A percentile compares a stretch with the other conserved stretches of the same genome.
Evolutionary conservation across 768 basidiomycete species (phyloP).

Genomic region (Trametes coccinea): DNA sequence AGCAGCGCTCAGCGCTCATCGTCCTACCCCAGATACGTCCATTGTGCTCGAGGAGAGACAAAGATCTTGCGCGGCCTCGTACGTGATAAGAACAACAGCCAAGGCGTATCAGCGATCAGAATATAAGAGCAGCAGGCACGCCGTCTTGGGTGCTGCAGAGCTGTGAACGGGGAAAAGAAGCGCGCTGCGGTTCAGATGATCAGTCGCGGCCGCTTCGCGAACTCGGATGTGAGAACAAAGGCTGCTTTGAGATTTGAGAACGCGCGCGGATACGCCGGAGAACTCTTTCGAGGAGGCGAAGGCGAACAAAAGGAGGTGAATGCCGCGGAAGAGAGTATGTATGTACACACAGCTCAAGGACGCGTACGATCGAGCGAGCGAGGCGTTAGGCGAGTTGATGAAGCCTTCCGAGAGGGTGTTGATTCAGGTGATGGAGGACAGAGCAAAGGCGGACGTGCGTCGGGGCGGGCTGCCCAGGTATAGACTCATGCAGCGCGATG

Average conservation of each 20-base stretch:
- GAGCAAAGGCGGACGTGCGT: not conserved
- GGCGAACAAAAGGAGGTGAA: not conserved
- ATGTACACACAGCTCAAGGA: no score
- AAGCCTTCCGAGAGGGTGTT: no score
- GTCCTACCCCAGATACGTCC: constrained; percentile 8
- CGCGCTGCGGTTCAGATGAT: constrained; percentile 3
- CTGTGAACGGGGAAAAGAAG: not conserved
- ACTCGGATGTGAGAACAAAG: constrained; percentile 6
- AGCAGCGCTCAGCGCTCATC: not conserved
- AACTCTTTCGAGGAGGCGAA: not conserved
- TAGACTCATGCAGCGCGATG: constrained; percentile 4
- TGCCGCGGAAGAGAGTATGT: not conserved
- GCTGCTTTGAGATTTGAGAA: not conserved
- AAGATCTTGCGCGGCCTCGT: not conserved
- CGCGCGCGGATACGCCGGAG: not conserved
- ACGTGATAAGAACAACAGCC: not conserved
- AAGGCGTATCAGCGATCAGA: not conserved
- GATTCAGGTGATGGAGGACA: not conserved
- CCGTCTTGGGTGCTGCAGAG: not conserved
- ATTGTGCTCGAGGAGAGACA: constrained; percentile 9
- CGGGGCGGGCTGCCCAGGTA: not conserved
- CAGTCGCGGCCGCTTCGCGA: not conserved
- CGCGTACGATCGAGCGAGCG: not conserved
- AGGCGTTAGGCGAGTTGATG: not conserved
- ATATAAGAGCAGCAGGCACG: not conserved